These are phyloP conservation scores for Aurinia saxatilis DNA, from an alignment of 345 rosid genomes.

Conservation along the genomic window DNA sequence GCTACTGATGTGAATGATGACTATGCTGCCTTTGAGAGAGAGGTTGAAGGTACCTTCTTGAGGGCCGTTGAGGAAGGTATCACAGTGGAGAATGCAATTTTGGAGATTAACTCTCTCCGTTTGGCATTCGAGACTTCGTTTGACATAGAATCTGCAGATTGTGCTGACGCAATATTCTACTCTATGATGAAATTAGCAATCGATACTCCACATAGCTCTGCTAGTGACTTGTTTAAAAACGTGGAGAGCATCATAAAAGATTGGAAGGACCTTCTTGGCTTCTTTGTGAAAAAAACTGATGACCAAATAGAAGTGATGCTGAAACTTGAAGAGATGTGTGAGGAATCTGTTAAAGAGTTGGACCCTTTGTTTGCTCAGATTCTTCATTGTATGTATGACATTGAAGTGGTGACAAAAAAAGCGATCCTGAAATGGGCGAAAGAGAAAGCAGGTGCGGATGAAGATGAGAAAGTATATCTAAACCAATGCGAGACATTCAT, in stretches of 20 bases:
- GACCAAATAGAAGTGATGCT: constrained; percentile 90
- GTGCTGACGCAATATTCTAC: constrained; percentile 83
- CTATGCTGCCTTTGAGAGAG: constrained; percentile 64
- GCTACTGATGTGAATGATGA: constrained; percentile 56
- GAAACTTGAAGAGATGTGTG: constrained; percentile 91
- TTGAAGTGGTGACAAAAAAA: constrained; percentile 75
- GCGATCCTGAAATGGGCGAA: constrained; percentile 82
- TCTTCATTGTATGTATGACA: constrained; percentile 53
- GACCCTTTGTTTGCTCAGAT: constrained; percentile 62
- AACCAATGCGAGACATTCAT: constrained; percentile 60
- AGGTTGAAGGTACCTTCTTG: constrained; percentile 93
- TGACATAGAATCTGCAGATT: constrained; percentile 75
- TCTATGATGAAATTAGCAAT: constrained; percentile 77
- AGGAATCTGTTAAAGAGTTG: constrained; percentile 62
- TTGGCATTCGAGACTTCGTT: constrained; percentile 79
- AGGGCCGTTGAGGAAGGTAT: constrained; percentile 79
- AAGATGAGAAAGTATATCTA: constrained; percentile 74
- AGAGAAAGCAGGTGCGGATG: constrained; percentile 87
- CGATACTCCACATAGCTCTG: constrained; percentile 43
- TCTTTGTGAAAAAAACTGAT: constrained; percentile 58
- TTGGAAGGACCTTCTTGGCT: constrained; percentile 67
- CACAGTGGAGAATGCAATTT: constrained; percentile 43
- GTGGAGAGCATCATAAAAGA: constrained; percentile 29
- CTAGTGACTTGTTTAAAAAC: constrained; percentile 48
- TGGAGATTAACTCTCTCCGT: constrained; percentile 86